Evolutionary conservation across 1,284 basidiomycete species (phyloP).

Genomic region (Irpex sp.): DNA sequence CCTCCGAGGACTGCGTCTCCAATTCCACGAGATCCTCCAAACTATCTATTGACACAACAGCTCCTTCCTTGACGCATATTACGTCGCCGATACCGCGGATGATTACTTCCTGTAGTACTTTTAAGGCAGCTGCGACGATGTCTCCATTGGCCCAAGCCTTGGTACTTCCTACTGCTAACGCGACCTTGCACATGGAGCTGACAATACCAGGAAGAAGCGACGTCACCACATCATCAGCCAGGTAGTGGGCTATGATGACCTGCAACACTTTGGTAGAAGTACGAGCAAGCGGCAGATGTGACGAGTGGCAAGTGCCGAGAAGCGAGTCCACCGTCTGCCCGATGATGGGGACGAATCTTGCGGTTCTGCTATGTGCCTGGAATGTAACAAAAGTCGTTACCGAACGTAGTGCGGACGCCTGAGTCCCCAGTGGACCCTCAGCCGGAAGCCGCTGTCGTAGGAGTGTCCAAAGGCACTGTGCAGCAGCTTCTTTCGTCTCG

Average conservation of each 20-base stretch:
- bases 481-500: conserved; percentile 72
- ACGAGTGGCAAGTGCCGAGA: conserved; percentile 52
- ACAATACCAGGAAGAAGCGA: conserved; percentile 80
- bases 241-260: conserved; percentile 56
- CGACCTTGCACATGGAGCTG: conserved; percentile 69
- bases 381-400: conserved; percentile 33
- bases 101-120: conserved; percentile 53
- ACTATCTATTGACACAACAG: conserved; percentile 47
- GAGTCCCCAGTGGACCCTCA: conserved; percentile 30
- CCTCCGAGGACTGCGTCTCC: conserved; percentile 17
- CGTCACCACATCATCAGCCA: conserved; percentile 60
- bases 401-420: conserved; percentile 29
- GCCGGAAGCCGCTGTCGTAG: conserved; percentile 46
- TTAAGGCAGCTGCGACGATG: conserved; percentile 56
- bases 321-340: conserved; percentile 81
- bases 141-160: conserved; percentile 66
- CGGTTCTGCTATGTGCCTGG: conserved; percentile 41
- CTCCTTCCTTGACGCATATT: conserved; percentile 59
- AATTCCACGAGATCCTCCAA: conserved; percentile 57
- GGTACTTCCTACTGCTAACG: conserved; percentile 44
- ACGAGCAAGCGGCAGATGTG: conserved; percentile 58
- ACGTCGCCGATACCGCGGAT: conserved; percentile 60
- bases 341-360: conserved; percentile 69
- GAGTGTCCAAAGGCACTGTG: conserved; percentile 51
- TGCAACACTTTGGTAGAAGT: conserved; percentile 59